phyloP scores from a whole-genome alignment of 208 protist species.

The Herpetomonas tarakana region DNA sequence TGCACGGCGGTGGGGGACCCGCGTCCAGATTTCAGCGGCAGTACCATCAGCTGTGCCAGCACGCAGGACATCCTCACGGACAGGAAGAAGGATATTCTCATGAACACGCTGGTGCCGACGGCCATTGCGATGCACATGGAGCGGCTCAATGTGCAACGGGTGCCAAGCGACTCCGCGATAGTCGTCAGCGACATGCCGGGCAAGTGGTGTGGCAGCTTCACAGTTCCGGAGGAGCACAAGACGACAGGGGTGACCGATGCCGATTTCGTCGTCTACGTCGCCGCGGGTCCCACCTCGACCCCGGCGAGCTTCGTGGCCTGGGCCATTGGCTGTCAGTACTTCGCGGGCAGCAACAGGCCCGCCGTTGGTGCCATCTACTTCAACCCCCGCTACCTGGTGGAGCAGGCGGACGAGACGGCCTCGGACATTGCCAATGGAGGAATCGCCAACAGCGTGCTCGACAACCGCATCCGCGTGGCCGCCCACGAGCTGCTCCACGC shows the following conservation, averaged over 20 bases:
- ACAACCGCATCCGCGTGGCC: conserved; percentile 25
- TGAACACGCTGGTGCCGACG: conserved; percentile 22
- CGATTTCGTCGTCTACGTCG: conserved; percentile 74
- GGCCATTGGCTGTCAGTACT: no score
- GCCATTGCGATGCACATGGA: conserved; percentile 50
- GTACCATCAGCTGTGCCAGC: conserved; percentile 16
- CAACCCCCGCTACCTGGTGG: no score
- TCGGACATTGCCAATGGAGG: no score
- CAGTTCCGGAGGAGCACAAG: conserved; percentile 35
- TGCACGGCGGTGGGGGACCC: conserved; percentile 25
- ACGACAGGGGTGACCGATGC: conserved; percentile 27
- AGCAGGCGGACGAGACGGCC: no score
- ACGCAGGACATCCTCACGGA: conserved; percentile 28
- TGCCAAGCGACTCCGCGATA: conserved; percentile 16
- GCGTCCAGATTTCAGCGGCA: conserved; percentile 15
- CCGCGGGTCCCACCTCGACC: conserved; percentile 37
- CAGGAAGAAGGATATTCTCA: conserved; percentile 21
- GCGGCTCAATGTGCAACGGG: conserved; percentile 36
- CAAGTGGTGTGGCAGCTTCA: conserved; percentile 30
- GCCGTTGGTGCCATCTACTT: no score
- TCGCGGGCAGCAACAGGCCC: no score
- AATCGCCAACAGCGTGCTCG: no score
- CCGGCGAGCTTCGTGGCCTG: no score
- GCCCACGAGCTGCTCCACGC: conserved; percentile 86
- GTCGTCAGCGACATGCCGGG: neutral